phyloP scores from a whole-genome alignment of 192 early-diverging fungal genomes.

The Coemansia sp. region DNA sequence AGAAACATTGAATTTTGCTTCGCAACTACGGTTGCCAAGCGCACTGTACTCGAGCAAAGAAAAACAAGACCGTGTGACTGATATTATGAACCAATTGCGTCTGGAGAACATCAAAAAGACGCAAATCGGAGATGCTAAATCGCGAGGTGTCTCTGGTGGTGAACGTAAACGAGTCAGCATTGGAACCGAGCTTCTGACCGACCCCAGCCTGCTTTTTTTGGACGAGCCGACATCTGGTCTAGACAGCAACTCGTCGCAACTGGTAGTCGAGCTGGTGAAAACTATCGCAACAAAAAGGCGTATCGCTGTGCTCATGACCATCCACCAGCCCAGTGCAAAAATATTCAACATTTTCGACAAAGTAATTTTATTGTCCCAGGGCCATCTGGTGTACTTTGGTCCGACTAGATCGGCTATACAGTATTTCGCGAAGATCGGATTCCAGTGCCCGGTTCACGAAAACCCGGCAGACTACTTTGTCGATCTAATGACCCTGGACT shows the following conservation, averaged over 20 bases:
- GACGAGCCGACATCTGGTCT: conserved; percentile 67
- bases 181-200: conserved; percentile 51
- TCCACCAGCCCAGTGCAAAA: conserved; percentile 87
- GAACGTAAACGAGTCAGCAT: conserved; percentile 58
- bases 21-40: conserved; percentile 67
- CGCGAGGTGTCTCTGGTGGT: conserved; percentile 57
- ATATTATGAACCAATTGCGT: conserved; percentile 64
- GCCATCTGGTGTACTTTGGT: conserved; percentile 64
- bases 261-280: conserved; percentile 61
- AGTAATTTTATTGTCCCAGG: conserved; percentile 68
- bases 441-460: conserved; percentile 65
- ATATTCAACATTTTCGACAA: conserved; percentile 82
- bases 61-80: conserved; percentile 60
- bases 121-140: conserved; percentile 48
- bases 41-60: conserved; percentile 44
- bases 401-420: conserved; percentile 28
- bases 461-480: conserved; percentile 75
- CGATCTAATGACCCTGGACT: conserved; percentile 60
- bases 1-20: conserved; percentile 75
- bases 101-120: conserved; percentile 59
- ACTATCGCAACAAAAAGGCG: conserved; percentile 55
- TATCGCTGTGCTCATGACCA: conserved; percentile 78
- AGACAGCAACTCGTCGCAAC: conserved; percentile 67
- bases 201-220: conserved; percentile 57
- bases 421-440: conserved; percentile 55